Conservation (phyloP, 306 rosid genomes). For the Prunus mume region DNA sequence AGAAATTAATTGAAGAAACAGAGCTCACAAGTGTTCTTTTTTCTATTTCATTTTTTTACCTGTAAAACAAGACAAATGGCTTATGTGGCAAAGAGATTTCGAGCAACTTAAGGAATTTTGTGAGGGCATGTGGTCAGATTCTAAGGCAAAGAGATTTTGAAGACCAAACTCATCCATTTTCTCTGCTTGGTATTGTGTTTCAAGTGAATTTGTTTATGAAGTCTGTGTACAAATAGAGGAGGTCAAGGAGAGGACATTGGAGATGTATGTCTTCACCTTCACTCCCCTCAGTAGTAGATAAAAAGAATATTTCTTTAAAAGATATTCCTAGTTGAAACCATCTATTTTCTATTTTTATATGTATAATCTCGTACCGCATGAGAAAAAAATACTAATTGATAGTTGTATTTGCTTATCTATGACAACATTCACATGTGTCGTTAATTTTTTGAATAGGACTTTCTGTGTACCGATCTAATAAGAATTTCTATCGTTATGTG, state of each 20-base stretch:
- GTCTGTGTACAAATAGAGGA: constrained; percentile 17
- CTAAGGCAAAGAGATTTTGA: constrained; percentile 57
- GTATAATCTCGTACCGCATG: no score
- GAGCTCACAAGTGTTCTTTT: not conserved
- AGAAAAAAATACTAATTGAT: no score
- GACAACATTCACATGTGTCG: no score
- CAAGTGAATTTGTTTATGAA: not conserved
- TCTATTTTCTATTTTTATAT: no score
- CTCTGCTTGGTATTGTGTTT: not conserved
- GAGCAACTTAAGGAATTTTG: constrained; percentile 26
- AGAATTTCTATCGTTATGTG: no score
- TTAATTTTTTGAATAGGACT: no score
- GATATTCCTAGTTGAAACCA: no score
- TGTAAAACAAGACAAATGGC: constrained; percentile 53
- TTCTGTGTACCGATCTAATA: no score
- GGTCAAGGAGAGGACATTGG: constrained; percentile 33
- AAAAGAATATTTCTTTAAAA: no score
- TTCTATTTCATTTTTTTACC: constrained; percentile 29
- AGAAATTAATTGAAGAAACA: not conserved
- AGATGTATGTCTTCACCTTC: not conserved
- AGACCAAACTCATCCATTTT: constrained; percentile 68
- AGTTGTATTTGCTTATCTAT: no score
- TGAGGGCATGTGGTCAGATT: constrained; percentile 42
- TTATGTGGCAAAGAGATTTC: constrained; percentile 33
- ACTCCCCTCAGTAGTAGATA: no score